Evolutionary conservation across 2,329 filamentous ascomycete genomes (phyloP).

Genomic region (Stachybotrys echinatus): DNA sequence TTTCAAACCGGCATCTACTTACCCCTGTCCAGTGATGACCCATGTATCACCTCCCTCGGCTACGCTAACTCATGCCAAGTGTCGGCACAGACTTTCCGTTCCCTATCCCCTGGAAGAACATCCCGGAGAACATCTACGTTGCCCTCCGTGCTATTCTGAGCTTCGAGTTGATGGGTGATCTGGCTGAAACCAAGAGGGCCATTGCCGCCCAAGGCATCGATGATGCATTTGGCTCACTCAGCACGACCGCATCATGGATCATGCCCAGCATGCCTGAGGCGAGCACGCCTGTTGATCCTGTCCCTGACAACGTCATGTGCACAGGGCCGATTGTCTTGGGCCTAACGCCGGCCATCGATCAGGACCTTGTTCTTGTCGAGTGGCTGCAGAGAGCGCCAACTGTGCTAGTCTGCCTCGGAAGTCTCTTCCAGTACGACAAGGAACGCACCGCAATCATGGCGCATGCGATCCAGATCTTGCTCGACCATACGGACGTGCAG

Average conservation of each 20-base stretch:
- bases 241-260: slow-evolving; percentile 20
- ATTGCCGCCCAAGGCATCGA: slow-evolving; percentile 13
- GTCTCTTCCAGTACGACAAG: slow-evolving; percentile 13
- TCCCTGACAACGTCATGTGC: slow-evolving; percentile 18
- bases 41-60: no score
- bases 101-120: slow-evolving; percentile 33
- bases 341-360: slow-evolving; percentile 23
- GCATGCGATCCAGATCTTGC: slow-evolving; percentile 14
- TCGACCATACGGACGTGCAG: slow-evolving; percentile 16
- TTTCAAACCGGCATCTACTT: neutral
- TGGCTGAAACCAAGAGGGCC: slow-evolving; percentile 12
- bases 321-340: slow-evolving; percentile 41
- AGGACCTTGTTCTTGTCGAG: slow-evolving; percentile 33
- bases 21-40: no score
- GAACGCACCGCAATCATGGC: slow-evolving; percentile 12
- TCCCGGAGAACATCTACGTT: slow-evolving; percentile 25
- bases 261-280: slow-evolving; percentile 17
- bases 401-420: slow-evolving; percentile 43
- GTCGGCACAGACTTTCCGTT: slow-evolving; percentile 36
- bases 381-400: slow-evolving; percentile 39
- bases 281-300: slow-evolving; percentile 30
- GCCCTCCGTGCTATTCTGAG: slow-evolving; percentile 22
- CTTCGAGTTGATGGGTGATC: slow-evolving; percentile 17
- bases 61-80: no score
- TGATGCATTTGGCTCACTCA: slow-evolving; percentile 17